Evolutionary conservation across 305 asterid genomes (phyloP).

Genomic region (Plantago coronopus): DNA sequence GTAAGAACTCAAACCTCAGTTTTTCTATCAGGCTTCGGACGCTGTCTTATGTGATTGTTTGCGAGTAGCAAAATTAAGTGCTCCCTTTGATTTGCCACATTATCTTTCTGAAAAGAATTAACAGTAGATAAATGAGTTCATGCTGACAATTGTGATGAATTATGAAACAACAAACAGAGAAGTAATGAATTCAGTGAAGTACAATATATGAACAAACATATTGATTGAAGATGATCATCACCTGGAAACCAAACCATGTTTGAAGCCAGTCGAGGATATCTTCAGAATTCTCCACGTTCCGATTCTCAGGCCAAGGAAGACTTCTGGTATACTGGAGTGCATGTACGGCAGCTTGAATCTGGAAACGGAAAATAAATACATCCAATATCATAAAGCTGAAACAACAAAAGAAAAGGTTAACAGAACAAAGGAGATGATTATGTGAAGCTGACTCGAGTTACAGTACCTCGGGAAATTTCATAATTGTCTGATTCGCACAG

Average conservation of each 20-base stretch:
- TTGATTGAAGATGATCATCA: slow-evolving; percentile 8
- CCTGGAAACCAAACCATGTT: slow-evolving; percentile 99
- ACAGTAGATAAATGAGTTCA: not conserved
- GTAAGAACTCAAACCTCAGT: slow-evolving; percentile 59
- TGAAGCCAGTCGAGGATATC: slow-evolving; percentile 99
- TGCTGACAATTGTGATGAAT: not conserved
- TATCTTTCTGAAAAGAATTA: slow-evolving; percentile 63
- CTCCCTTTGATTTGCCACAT: slow-evolving; percentile 92
- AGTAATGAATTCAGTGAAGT: no score
- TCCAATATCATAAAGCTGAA: slow-evolving; percentile 8
- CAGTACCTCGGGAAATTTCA: slow-evolving; percentile 91
- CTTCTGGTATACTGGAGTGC: slow-evolving; percentile 86
- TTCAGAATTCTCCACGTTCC: slow-evolving; percentile 93
- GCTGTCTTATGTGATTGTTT: slow-evolving; percentile 89
- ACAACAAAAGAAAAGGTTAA: slow-evolving; percentile 16
- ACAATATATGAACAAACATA: not conserved
- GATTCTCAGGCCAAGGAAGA: slow-evolving; percentile 97
- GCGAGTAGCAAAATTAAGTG: slow-evolving; percentile 96
- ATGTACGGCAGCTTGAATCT: slow-evolving; percentile 91
- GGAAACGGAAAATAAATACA: slow-evolving; percentile 22
- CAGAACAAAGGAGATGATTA: slow-evolving; percentile 12
- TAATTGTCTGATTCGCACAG: slow-evolving; percentile 91
- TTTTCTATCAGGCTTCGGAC: slow-evolving; percentile 94
- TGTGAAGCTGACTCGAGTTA: slow-evolving; percentile 3
- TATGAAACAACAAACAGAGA: not conserved